These are phyloP conservation scores for Pythium insidiosum DNA, from an alignment of 352 stramenopile species.

Conservation along the genomic window DNA sequence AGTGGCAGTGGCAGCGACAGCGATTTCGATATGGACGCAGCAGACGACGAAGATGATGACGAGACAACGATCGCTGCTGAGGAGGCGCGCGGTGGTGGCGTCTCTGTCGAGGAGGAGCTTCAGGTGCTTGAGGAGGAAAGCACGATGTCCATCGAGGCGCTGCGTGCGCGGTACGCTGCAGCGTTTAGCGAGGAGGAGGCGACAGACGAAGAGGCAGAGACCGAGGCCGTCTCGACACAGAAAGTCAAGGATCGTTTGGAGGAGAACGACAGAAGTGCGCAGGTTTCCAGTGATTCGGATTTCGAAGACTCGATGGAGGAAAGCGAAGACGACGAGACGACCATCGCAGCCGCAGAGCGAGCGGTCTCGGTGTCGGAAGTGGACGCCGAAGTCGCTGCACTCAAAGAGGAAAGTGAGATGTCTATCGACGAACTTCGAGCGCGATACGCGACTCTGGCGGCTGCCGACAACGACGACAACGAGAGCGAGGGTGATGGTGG, in stretches of 20 bases:
- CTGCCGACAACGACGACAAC: constrained; percentile 1
- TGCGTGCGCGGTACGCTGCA: constrained; percentile 60
- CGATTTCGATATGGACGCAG: constrained; percentile 12
- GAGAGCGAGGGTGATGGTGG: constrained; percentile 1
- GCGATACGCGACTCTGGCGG: constrained; percentile 23
- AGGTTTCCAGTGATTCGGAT: constrained; percentile 26
- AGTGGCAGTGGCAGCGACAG: constrained; percentile 10
- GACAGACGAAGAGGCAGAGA: constrained; percentile 5
- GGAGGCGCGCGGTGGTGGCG: constrained; percentile 2
- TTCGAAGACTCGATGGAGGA: constrained; percentile 18
- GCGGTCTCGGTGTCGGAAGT: constrained; percentile 20
- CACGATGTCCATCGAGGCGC: constrained; percentile 75
- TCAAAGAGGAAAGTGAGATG: constrained; percentile 89
- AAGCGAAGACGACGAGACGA: constrained; percentile 83
- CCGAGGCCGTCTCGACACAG: too few relatives aligned
- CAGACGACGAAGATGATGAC: constrained; percentile 33
- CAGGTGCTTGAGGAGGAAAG: constrained; percentile 57
- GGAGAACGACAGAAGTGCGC: constrained; percentile 16
- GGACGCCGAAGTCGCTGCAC: constrained; percentile 73
- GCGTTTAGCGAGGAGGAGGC: constrained; percentile 1
- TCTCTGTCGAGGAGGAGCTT: constrained; percentile 57
- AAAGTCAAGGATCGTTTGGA: constrained; percentile 15
- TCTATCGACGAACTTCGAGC: constrained; percentile 81
- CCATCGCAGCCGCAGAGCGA: constrained; percentile 79
- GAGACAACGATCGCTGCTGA: constrained; percentile 29